Conservation (phyloP, 1,284 basidiomycete species). For the Trametes versicolor region DNA sequence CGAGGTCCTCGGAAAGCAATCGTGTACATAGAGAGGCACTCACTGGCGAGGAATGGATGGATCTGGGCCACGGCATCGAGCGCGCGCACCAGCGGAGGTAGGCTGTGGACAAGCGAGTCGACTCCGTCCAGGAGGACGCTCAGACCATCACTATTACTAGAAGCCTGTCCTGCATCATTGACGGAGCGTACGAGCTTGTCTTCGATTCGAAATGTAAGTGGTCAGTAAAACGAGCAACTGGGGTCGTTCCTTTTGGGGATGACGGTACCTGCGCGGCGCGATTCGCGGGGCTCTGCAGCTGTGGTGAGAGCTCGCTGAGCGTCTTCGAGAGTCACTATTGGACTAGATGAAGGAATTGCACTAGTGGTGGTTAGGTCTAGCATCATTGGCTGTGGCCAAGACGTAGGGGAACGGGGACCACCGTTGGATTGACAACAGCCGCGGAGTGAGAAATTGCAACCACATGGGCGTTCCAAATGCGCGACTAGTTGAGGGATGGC, state of each 20-base stretch:
- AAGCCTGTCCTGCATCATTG: background rate
- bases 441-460: too few relatives aligned
- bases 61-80: slow-evolving; percentile 41
- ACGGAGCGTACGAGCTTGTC: background rate
- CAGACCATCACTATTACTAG: background rate
- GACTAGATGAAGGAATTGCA: background rate
- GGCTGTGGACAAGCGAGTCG: slow-evolving; percentile 34
- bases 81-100: slow-evolving; percentile 37
- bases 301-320: background rate
- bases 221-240: background rate
- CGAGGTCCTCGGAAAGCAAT: too few relatives aligned
- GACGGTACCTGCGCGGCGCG: background rate
- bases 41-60: slow-evolving; percentile 42
- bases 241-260: background rate
- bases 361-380: too few relatives aligned
- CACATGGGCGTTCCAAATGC: too few relatives aligned
- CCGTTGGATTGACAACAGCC: too few relatives aligned
- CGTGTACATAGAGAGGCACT: background rate
- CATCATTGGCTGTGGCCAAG: too few relatives aligned
- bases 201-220: background rate
- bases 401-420: too few relatives aligned
- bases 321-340: background rate
- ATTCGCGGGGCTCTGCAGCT: background rate
- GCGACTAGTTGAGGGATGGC: too few relatives aligned
- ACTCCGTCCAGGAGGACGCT: slow-evolving; percentile 1